Base-by-base conservation (phyloP, 2,329 filamentous ascomycete species). In the Hypoxylon sp. region DNA sequence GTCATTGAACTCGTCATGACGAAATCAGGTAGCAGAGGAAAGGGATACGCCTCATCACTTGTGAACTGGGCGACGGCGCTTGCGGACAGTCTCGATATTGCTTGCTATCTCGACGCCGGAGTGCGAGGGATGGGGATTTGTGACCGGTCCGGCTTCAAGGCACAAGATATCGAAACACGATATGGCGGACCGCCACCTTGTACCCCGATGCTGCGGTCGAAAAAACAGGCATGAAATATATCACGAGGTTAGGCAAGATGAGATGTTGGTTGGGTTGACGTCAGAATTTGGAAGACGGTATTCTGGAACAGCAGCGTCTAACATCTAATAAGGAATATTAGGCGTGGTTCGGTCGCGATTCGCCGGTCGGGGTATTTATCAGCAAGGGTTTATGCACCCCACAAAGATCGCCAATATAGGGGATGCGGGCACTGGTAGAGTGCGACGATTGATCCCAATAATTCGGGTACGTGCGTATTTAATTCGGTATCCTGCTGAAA, bases 1-100 rank as follows among this genome's bases (percentile, higher is more conserved):
- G 74, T 73, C 17, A 70, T 76, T 52, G 73, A 75, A 23, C 59
- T 75, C 28, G 45, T 73, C 38, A 73, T 74, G 43, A 74, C 74
- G 2, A 73, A 73, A 61, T 51, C 62, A 13, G 60, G 28, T 3
- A 69, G 49, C 34, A 66, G 73, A 53, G 63, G 68, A n/a, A 65
- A 60, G 49, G 72, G 71, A 32, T 72, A 72, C 50, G 72, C 71
- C 51, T 70, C 73, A 17, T 69, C 66, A 14, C 58, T 75, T 19
- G 56, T 75, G 53, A 48, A 46, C 28, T 74, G 72, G 71, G 68
- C 60, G 34, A 70, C 70, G 23, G 68, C 66, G 23, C 60, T 75
- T 5, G 70, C 69, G 1, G 74, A 73, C 34, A 63, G 68, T 13
- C 71, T 73, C 14, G 70, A 66, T 23, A 63, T 69, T 21, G 62